These are phyloP conservation scores for Pythium periplocum DNA, from an alignment of 352 stramenopile species.

Conservation along the genomic window DNA sequence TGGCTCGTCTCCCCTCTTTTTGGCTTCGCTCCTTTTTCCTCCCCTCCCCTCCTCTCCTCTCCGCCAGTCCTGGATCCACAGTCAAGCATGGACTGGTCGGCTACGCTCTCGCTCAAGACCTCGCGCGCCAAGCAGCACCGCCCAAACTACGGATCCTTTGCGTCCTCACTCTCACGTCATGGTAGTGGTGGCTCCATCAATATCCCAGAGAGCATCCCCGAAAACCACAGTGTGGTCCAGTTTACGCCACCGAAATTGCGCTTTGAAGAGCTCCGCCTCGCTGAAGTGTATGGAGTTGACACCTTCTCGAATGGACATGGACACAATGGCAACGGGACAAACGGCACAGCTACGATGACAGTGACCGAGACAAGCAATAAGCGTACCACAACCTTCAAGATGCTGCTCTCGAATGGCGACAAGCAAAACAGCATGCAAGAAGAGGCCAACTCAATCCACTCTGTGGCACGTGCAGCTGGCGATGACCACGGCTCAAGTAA, in stretches of 20 bases:
- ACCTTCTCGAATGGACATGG: not conserved
- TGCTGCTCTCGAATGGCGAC: constrained; percentile 13
- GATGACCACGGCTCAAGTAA: constrained; percentile 37
- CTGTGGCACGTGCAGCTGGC: constrained; percentile 12
- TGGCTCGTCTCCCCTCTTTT: not conserved
- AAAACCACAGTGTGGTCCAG: constrained; percentile 60
- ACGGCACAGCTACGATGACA: constrained; percentile 19
- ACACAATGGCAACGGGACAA: constrained; percentile 1
- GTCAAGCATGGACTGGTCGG: constrained; percentile 66
- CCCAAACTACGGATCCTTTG: constrained; percentile 61
- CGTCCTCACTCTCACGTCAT: constrained; percentile 7
- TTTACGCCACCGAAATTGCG: constrained; percentile 39
- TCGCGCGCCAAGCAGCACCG: constrained; percentile 21
- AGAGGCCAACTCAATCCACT: not conserved
- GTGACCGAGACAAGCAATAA: constrained; percentile 14
- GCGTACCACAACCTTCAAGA: constrained; percentile 17
- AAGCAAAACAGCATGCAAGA: not conserved
- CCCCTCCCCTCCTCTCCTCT: constrained; percentile 1
- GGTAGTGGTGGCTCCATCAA: constrained; percentile 30
- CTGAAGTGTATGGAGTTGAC: constrained; percentile 6
- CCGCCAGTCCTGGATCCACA: constrained; percentile 1
- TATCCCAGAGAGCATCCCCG: constrained; percentile 71
- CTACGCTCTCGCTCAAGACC: constrained; percentile 57
- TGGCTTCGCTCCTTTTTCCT: not conserved
- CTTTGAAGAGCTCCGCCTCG: constrained; percentile 1